A percentile compares a stretch with the other conserved stretches of the same genome.
Evolutionary conservation across 352 stramenopile species (phyloP).

Genomic region (Pythium oligandrum): DNA sequence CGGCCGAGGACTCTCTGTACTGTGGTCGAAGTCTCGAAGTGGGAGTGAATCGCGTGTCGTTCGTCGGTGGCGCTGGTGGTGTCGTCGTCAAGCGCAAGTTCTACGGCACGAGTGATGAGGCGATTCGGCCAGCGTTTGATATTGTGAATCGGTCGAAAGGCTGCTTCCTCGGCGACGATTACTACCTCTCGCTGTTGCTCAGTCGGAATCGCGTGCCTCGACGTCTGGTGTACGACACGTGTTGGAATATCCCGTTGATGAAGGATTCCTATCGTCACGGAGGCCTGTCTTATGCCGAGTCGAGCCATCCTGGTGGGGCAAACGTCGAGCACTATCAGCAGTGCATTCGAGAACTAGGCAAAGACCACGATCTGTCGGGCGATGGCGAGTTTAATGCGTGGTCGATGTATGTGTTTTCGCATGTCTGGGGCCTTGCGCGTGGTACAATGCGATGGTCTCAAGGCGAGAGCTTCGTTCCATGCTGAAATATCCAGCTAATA

Average conservation of each 20-base stretch:
- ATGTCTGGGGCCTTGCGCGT: conserved; percentile 24
- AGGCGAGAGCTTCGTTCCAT: conserved; percentile 27
- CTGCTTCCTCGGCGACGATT: conserved; percentile 50
- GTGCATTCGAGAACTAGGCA: conserved; percentile 41
- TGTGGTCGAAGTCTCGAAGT: conserved; percentile 44
- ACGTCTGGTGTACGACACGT: conserved; percentile 46
- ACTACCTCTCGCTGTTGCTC: conserved; percentile 46
- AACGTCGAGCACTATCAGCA: conserved; percentile 63
- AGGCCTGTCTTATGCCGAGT: conserved; percentile 29
- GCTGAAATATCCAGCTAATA: no score
- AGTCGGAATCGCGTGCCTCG: conserved; percentile 30
- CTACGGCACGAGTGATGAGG: conserved; percentile 27
- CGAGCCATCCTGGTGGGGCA: conserved; percentile 32
- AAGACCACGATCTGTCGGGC: conserved; percentile 35
- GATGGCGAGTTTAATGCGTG: conserved; percentile 39
- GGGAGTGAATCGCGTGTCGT: conserved; percentile 46
- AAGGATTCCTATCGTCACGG: conserved; percentile 20
- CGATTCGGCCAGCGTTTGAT: conserved; percentile 30
- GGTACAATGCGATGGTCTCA: conserved; percentile 21
- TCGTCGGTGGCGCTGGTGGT: conserved; percentile 45
- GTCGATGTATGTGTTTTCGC: conserved; percentile 41
- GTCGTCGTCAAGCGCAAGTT: conserved; percentile 48
- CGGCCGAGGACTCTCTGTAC: conserved; percentile 39
- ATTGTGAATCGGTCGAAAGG: conserved; percentile 39
- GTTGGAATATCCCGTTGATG: conserved; percentile 34